Conservation (phyloP, 345 rosid genomes). For the Pistacia integerrima region DNA sequence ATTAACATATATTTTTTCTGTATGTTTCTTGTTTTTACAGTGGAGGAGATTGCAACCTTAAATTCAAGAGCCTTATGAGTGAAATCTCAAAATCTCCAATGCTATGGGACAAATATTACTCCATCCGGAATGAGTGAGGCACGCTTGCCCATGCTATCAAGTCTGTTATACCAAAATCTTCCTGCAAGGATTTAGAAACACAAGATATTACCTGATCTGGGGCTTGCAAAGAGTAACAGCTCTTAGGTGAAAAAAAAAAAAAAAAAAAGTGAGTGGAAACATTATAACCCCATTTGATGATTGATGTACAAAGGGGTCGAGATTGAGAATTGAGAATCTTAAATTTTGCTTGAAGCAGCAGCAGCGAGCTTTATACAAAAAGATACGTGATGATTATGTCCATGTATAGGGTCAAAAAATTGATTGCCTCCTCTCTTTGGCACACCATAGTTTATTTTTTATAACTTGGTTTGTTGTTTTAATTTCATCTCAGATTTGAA, state of each 20-base stretch:
- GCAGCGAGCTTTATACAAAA: slow-evolving; percentile 13
- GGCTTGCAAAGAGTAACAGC: background rate
- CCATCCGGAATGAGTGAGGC: slow-evolving; percentile 79
- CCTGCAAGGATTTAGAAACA: background rate
- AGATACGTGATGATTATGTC: slow-evolving; percentile 13
- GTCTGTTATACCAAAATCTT: background rate
- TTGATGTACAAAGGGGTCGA: slow-evolving; percentile 13
- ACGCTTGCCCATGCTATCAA: background rate
- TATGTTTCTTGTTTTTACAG: slow-evolving; percentile 37
- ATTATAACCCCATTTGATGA: slow-evolving; percentile 10
- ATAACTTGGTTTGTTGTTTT: no score
- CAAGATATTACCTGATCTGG: background rate
- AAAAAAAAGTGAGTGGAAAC: background rate
- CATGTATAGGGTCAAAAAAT: slow-evolving; percentile 25
- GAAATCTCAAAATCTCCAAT: slow-evolving; percentile 71
- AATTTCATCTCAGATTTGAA: no score
- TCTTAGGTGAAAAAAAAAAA: background rate
- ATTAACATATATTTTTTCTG: background rate
- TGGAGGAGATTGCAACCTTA: slow-evolving; percentile 88
- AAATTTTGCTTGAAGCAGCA: slow-evolving; percentile 25
- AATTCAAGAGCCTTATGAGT: slow-evolving; percentile 81
- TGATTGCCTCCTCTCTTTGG: background rate
- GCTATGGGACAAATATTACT: slow-evolving; percentile 76
- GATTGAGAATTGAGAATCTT: background rate
- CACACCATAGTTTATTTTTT: no score